Percentiles rank a stretch among this genome's conserved stretches.
Evolutionary conservation across 169 alveolate species (phyloP).

Genomic region (Plasmodium billcollinsi): DNA sequence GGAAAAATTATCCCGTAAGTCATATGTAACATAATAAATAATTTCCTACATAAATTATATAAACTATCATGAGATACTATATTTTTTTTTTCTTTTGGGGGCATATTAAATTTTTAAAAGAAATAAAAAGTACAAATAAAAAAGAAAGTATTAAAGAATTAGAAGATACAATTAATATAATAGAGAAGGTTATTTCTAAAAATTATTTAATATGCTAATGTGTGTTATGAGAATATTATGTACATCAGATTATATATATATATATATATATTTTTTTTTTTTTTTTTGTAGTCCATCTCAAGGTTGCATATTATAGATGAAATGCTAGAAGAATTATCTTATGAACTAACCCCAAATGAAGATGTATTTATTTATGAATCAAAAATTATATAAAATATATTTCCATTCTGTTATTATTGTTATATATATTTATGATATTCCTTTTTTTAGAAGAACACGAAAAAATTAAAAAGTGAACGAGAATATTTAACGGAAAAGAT

Average conservation of each 20-base stretch:
- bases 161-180: slow-evolving; percentile 16
- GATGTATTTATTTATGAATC: slow-evolving; percentile 6
- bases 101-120: slow-evolving; percentile 8
- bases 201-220: neutral
- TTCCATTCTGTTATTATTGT: too few relatives aligned
- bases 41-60: too few relatives aligned
- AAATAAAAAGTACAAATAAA: slow-evolving; percentile 45
- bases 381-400: neutral
- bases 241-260: neutral
- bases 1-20: slow-evolving; percentile 34
- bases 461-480: slow-evolving; percentile 32
- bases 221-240: too few relatives aligned
- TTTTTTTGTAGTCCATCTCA: slow-evolving; percentile 33
- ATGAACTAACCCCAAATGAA: slow-evolving; percentile 6
- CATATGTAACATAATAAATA: neutral
- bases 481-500: slow-evolving; percentile 43
- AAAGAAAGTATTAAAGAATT: slow-evolving; percentile 36
- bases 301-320: slow-evolving; percentile 21
- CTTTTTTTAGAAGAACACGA: slow-evolving; percentile 26
- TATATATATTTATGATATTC: neutral
- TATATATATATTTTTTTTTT: slow-evolving; percentile 4
- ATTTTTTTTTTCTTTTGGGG: neutral
- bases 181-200: slow-evolving; percentile 29
- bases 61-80: neutral
- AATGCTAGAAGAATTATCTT: slow-evolving; percentile 32